phyloP scores from a whole-genome alignment of 1,284 basidiomycete species.

The Mycena sp. region DNA sequence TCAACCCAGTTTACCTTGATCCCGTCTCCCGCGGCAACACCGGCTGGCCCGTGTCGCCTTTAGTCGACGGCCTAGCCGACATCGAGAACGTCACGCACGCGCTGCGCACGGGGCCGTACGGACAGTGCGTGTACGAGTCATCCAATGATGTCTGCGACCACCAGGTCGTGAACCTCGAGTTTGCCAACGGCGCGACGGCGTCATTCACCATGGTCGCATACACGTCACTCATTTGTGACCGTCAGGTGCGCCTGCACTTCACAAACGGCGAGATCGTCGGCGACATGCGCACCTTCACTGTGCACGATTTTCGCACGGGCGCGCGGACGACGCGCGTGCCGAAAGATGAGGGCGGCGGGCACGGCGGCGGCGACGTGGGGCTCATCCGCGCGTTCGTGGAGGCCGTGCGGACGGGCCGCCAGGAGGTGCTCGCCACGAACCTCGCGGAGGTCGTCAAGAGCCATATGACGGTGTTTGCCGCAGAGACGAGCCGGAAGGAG shows the following conservation, averaged over 20 bases:
- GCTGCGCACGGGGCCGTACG: conserved; percentile 75
- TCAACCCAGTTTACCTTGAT: conserved; percentile 74
- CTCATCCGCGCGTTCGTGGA: conserved; percentile 77
- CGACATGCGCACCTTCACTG: conserved; percentile 78
- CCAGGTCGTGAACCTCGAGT: conserved; percentile 86
- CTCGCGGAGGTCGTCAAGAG: conserved; percentile 77
- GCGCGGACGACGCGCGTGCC: conserved; percentile 61
- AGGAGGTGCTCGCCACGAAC: conserved; percentile 71
- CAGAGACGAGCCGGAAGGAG: conserved; percentile 76
- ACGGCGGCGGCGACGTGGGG: conserved; percentile 85
- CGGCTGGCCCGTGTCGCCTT: conserved; percentile 70
- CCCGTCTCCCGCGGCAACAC: conserved; percentile 63
- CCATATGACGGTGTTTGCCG: conserved; percentile 87
- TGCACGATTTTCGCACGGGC: conserved; percentile 79
- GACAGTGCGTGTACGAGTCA: conserved; percentile 84
- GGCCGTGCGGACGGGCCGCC: conserved; percentile 71
- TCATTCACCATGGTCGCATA: conserved; percentile 88
- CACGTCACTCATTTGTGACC: conserved; percentile 74
- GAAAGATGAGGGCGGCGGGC: conserved; percentile 67
- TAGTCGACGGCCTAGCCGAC: conserved; percentile 82
- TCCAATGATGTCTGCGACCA: conserved; percentile 86
- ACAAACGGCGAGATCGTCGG: conserved; percentile 86
- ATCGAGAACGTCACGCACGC: conserved; percentile 80
- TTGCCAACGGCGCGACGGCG: conserved; percentile 77
- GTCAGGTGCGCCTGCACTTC: conserved; percentile 83